Percentiles rank a stretch among this genome's conserved stretches.
Evolutionary conservation across 1,284 basidiomycete species (phyloP).

Genomic region (Irpex lacteus): DNA sequence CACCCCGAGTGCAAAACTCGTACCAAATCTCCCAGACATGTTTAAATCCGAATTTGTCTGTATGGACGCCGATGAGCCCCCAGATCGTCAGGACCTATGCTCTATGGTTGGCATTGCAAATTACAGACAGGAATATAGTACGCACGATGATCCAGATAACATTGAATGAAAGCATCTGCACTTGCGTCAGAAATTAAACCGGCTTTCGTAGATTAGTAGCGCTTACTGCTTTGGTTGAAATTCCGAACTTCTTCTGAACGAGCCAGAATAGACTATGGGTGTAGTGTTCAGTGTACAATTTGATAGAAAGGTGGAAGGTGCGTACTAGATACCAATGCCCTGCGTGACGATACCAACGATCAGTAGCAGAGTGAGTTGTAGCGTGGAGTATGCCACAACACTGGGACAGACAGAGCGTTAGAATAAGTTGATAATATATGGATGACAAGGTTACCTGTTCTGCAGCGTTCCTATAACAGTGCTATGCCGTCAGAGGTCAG

Average conservation of each 20-base stretch:
- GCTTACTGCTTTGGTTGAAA: conserved; percentile 68
- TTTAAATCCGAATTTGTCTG: conserved; percentile 75
- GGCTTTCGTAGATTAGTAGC: background rate
- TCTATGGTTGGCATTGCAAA: too few species aligned
- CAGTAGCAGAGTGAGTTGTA: conserved; percentile 66
- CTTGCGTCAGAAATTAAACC: conserved; percentile 4
- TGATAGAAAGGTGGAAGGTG: conserved; percentile 30
- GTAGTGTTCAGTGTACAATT: conserved; percentile 2
- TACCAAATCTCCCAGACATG: conserved; percentile 82
- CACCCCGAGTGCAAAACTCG: conserved; percentile 5
- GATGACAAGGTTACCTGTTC: conserved; percentile 52
- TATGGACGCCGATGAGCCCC: conserved; percentile 78
- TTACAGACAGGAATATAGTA: too few species aligned
- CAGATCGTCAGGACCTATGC: conserved; percentile 67
- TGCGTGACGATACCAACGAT: conserved; percentile 78
- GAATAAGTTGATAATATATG: background rate
- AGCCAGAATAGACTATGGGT: conserved; percentile 65
- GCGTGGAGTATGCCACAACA: conserved; percentile 64
- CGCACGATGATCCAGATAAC: conserved; percentile 71
- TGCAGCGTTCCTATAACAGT: conserved; percentile 80
- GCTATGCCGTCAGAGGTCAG: conserved; percentile 30
- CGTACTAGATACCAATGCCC: conserved; percentile 73
- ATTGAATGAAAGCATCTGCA: conserved; percentile 70
- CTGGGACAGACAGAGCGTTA: conserved; percentile 20
- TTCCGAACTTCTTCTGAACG: conserved; percentile 69